Base-by-base conservation (phyloP, 768 basidiomycete species). In the Dentipellis fragilis region DNA sequence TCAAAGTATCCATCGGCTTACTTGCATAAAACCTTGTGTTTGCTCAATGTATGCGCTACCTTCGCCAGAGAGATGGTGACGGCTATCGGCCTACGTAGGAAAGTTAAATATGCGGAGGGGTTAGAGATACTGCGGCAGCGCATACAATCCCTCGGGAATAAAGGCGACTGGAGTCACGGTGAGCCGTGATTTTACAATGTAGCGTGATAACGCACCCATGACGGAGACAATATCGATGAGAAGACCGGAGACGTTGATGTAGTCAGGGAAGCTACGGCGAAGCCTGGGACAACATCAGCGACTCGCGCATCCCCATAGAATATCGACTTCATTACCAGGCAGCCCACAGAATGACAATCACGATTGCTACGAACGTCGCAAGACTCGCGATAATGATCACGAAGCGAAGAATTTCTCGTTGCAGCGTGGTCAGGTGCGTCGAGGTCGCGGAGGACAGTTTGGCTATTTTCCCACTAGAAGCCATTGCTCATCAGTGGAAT, bases 151-250 rank as follows among this genome's bases (percentile, higher is more conserved):
- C 63, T 82, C 78, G 9, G 80, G 80, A 36, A 79, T 76, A 67
- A 75, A 72, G 10, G 75, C 75, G 9, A 76, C 74, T 56, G 64
- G 59, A 47, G 0, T 1, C 8, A 10, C 29, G 17, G n/a, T 10
- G 22, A 21, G 55, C 35, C 23, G 23, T 3, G 6, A 29, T 29
- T 29, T 29, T 29, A 6, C 29, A 29, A 29, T 21, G 46, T 1
- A 49, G 9, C 37, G 16, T 11, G 16, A 21, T 51, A 62, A 71
- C 64, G 53, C 63, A 69, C 69, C 75, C 67, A 73, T 73, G 34
- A 83, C 79, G 0, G 79, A 79, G 23, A 84, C 80, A 29, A 80
- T 67, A 58, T 83, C 77, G 66, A 81, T 75, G 34, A 85, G 71
- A 23, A 83, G 72, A 2, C 48, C 63, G 1, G 80, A 72, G 0